phyloP scores from a whole-genome alignment of 176 grass and related monocot species.

The Areca catechu region DNA sequence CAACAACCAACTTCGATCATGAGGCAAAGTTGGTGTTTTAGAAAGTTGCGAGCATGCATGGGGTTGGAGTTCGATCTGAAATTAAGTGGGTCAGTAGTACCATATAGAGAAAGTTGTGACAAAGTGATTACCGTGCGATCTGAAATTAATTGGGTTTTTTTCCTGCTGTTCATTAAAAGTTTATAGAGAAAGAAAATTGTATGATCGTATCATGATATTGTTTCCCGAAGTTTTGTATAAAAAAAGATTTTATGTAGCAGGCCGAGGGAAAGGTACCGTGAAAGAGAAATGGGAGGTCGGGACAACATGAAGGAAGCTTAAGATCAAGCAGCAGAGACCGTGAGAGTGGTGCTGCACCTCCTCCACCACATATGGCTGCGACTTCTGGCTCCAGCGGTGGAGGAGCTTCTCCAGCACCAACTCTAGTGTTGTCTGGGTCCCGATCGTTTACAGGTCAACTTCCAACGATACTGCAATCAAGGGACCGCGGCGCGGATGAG shows the following conservation, averaged over 20 bases:
- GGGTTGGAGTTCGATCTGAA: no score
- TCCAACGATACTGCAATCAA: slow-evolving; percentile 78
- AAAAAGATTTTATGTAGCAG: slow-evolving; percentile 34
- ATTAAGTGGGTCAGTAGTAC: no score
- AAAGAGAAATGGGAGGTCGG: slow-evolving; percentile 55
- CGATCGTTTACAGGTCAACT: slow-evolving; percentile 45
- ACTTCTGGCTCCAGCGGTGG: slow-evolving; percentile 5
- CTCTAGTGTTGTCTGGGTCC: slow-evolving; percentile 39
- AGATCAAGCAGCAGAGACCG: slow-evolving; percentile 58
- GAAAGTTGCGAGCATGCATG: no score
- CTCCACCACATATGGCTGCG: background rate
- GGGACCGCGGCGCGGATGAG: slow-evolving; percentile 52
- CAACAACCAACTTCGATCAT: no score
- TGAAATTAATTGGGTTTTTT: no score
- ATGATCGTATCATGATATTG: no score
- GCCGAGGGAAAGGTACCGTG: slow-evolving; percentile 69
- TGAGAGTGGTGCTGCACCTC: slow-evolving; percentile 29
- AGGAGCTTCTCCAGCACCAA: slow-evolving; percentile 20
- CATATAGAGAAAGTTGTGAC: no score
- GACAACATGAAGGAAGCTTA: slow-evolving; percentile 51
- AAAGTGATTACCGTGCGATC: no score
- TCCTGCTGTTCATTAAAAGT: no score
- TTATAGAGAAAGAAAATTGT: no score
- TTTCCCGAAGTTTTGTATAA: no score
- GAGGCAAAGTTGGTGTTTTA: no score